These are phyloP conservation scores for Fagus sylvatica DNA, from an alignment of 306 rosid species.

Conservation along the genomic window DNA sequence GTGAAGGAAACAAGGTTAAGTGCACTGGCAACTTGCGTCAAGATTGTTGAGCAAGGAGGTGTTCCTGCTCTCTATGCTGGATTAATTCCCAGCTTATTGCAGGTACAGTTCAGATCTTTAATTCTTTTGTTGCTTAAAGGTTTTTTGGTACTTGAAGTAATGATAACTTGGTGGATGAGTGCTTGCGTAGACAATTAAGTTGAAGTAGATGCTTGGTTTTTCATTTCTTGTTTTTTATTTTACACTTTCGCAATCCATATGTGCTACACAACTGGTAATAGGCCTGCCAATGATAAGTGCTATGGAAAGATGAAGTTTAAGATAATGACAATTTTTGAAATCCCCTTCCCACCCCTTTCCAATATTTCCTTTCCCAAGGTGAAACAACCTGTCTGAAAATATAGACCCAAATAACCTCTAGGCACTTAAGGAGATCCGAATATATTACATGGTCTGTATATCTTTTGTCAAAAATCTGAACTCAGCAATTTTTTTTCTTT, in stretches of 20 bases:
- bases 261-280: neutral
- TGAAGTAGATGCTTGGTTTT: neutral
- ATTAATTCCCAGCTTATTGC: conserved; percentile 92
- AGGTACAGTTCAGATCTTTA: conserved; percentile 44
- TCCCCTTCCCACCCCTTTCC: neutral
- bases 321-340: neutral
- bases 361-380: neutral
- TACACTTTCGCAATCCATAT: neutral
- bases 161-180: neutral
- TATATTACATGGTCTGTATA: neutral
- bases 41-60: conserved; percentile 83
- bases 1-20: conserved; percentile 71
- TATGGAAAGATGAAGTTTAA: conserved; percentile 1
- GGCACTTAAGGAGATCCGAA: neutral
- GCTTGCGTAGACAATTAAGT: neutral
- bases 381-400: neutral
- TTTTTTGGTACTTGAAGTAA: neutral
- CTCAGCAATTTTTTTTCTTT: neutral
- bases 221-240: neutral
- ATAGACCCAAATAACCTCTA: neutral
- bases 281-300: neutral
- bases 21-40: conserved; percentile 68
- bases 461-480: neutral
- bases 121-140: neutral
- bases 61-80: conserved; percentile 91